phyloP scores from a whole-genome alignment of 345 rosid species.

The Isatis tinctoria region DNA sequence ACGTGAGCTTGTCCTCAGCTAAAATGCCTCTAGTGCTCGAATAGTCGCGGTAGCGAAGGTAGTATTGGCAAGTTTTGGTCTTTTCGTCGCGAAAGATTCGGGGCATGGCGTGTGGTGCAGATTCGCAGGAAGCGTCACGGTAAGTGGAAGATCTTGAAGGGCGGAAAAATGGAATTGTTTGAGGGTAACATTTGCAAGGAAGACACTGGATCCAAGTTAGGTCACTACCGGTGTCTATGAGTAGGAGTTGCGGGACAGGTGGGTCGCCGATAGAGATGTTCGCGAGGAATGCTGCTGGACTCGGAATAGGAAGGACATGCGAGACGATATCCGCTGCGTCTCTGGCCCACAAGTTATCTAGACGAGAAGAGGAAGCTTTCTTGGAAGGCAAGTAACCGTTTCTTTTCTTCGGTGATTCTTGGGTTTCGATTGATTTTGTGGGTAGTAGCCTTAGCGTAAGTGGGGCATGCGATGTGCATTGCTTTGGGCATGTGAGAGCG shows the following conservation, averaged over 20 bases:
- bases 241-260: slow-evolving; percentile 19
- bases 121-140: slow-evolving; percentile 21
- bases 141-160: slow-evolving; percentile 33
- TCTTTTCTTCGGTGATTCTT: background rate
- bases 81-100: background rate
- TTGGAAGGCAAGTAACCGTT: background rate
- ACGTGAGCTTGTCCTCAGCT: slow-evolving; percentile 28
- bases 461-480: background rate
- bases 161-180: slow-evolving; percentile 2
- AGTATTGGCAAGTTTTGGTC: slow-evolving; percentile 21
- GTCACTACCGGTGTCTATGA: slow-evolving; percentile 32
- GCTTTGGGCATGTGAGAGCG: background rate
- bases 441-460: background rate
- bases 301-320: slow-evolving; percentile 12
- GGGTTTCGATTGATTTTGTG: background rate
- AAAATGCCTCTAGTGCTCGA: slow-evolving; percentile 19
- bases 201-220: slow-evolving; percentile 33
- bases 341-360: slow-evolving; percentile 4
- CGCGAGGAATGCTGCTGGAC: slow-evolving; percentile 26
- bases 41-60: slow-evolving; percentile 19
- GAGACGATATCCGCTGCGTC: slow-evolving; percentile 7
- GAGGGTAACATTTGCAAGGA: slow-evolving; percentile 32
- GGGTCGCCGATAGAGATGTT: slow-evolving; percentile 30
- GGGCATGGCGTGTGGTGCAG: slow-evolving; percentile 24
- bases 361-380: background rate